Conservation (phyloP, 2,329 filamentous ascomycete genomes). For the Venturia carpophila region DNA sequence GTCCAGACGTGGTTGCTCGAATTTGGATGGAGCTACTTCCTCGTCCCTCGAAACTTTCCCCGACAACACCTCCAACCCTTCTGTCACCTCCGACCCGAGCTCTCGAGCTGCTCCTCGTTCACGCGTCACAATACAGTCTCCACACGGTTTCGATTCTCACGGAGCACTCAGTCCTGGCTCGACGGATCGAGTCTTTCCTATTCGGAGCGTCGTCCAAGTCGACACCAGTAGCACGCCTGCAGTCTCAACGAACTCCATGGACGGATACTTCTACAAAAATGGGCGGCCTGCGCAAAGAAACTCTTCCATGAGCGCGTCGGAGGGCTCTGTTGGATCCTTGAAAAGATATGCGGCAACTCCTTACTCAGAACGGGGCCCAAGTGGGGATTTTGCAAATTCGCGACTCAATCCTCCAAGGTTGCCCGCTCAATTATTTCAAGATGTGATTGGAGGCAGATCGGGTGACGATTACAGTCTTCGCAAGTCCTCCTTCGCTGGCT, state of each 20-base stretch:
- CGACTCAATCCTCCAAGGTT: slow-evolving; percentile 20
- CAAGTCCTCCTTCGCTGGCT: background rate
- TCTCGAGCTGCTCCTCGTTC: background rate
- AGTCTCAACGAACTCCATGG: slow-evolving; percentile 25
- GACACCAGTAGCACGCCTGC: slow-evolving; percentile 45
- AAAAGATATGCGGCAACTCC: slow-evolving; percentile 4
- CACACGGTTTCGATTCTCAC: background rate
- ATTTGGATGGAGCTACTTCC: background rate
- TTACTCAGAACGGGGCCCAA: background rate
- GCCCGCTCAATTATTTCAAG: slow-evolving; percentile 31
- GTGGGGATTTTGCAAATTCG: background rate
- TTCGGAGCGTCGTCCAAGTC: slow-evolving; percentile 69
- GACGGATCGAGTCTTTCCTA: slow-evolving; percentile 66
- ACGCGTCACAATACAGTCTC: slow-evolving; percentile 2
- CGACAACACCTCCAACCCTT: slow-evolving; percentile 3
- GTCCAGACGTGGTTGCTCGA: background rate
- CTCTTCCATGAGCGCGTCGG: background rate
- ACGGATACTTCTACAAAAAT: slow-evolving; percentile 35
- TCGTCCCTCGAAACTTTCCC: background rate
- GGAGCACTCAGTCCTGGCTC: slow-evolving; percentile 33
- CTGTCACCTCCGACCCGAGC: background rate
- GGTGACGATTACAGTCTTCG: slow-evolving; percentile 22
- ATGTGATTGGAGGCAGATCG: slow-evolving; percentile 27
- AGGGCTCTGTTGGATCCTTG: background rate
- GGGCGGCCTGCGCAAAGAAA: background rate